Conservation (phyloP, 345 rosid genomes). For the Cardamine occulta region DNA sequence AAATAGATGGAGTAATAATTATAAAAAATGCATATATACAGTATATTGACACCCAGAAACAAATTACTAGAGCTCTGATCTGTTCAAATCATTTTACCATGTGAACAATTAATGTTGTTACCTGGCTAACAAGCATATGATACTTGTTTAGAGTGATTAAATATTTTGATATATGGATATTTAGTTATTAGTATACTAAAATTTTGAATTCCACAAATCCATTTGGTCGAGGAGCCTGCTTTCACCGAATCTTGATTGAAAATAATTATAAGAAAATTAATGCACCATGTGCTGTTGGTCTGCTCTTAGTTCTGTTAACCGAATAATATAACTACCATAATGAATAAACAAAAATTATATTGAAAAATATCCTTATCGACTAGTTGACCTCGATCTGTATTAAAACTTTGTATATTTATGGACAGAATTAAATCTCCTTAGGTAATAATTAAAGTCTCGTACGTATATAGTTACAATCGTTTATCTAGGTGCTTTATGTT, state of each 20-base stretch:
- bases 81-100: conserved; percentile 32
- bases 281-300: conserved; percentile 37
- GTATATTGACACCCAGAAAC: not conserved
- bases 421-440: not conserved
- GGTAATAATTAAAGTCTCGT: not conserved
- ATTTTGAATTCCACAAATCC: conserved; percentile 32
- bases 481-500: not conserved
- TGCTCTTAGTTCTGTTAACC: conserved; percentile 24
- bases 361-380: not conserved
- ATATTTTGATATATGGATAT: not conserved
- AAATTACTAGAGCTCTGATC: conserved; percentile 9
- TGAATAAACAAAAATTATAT: not conserved
- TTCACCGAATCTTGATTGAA: conserved; percentile 31
- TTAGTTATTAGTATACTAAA: not conserved
- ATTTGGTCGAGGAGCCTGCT: conserved; percentile 41
- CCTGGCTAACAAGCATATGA: conserved; percentile 6
- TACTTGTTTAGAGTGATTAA: not conserved
- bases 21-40: no score
- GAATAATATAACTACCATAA: conserved; percentile 23
- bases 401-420: conserved; percentile 1
- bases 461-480: not conserved
- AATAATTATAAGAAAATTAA: conserved; percentile 30
- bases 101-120: conserved; percentile 33
- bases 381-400: conserved; percentile 27
- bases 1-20: no score